Base-by-base conservation (phyloP, 371 early-diverging fungal genomes). In the Mucor mucedo region DNA sequence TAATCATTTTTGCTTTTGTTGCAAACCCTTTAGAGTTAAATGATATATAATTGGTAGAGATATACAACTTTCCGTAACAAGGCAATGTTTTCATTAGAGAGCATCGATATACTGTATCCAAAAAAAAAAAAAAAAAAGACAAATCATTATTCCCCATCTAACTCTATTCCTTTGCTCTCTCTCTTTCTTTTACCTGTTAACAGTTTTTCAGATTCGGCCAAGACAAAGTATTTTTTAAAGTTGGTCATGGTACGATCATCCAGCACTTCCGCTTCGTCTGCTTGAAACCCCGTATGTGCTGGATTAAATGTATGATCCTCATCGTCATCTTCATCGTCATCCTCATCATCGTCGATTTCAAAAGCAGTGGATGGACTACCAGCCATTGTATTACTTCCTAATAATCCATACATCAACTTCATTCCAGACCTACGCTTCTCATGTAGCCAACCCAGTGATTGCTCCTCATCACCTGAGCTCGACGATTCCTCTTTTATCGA, bases 21-120 rank as follows among this genome's bases (percentile, higher is more conserved):
- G 86, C 88, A 59, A 87, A 79, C 2, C 84, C 73, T 60, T 82
- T 84, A 5, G 90, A 88, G 57, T 85, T 86, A 68, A 85, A 92
- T 50, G 87, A 89, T 5, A 92, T 63, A 65, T 86, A 84, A 62
- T 86, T 75, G 28, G 76, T 72, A 0, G 93, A 89, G 21, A 93
- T 75, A 58, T 89, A 91, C 1, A 92, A 55, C 32, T 84, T 84
- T 27, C 93, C 93, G 41, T 83, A 87, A 45, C 75, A 78, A 33
- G 78, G 92, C 53, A 83, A 64, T 52, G 76, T 76, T 44, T 78
- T 76, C 70, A 76, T 67, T 8, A 80, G 60, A 13, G 78, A 80
- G 30, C 76, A 83, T 28, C 84, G 77, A 52, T 76, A 78, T 2
- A 84, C 82, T 64, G 72, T 27, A 44, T 63, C 42, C 21, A 21